A percentile compares a stretch with the other conserved stretches of the same genome.
phyloP scores from a whole-genome alignment of 768 basidiomycete genomes.

The Tricholoma hemisulphureum region DNA sequence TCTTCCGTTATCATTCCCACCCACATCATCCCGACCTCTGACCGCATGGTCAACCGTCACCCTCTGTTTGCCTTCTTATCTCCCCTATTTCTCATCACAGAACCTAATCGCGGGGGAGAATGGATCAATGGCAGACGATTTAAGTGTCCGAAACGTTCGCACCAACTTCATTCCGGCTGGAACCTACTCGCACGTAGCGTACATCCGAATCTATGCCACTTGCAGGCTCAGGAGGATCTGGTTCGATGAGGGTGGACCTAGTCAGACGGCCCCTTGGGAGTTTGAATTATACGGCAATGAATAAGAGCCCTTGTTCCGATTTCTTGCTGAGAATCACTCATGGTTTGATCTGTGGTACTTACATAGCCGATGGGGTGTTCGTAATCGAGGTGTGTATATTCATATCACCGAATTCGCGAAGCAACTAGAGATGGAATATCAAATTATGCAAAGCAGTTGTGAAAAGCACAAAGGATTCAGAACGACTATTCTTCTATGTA shows the following conservation, averaged over 20 bases:
- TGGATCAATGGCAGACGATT: constrained; percentile 18
- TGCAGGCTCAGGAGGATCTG: constrained; percentile 77
- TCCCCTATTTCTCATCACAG: constrained; percentile 60
- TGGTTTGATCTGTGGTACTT: not conserved
- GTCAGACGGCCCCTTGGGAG: constrained; percentile 67
- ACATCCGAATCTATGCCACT: constrained; percentile 73
- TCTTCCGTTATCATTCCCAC: constrained; percentile 67
- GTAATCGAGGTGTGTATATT: no score
- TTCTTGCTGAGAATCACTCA: not conserved
- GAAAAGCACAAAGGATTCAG: not conserved
- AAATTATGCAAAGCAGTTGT: no score
- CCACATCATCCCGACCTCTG: constrained; percentile 50
- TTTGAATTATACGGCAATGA: constrained; percentile 58
- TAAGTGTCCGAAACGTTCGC: constrained; percentile 13
- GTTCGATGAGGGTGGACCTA: constrained; percentile 59
- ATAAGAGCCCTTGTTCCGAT: not conserved
- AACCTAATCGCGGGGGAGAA: constrained; percentile 30
- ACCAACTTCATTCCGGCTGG: constrained; percentile 44
- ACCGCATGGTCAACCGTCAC: constrained; percentile 71
- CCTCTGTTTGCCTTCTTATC: constrained; percentile 56
- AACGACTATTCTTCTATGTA: constrained; percentile 16
- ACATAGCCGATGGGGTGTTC: not conserved
- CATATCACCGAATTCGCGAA: no score
- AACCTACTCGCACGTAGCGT: constrained; percentile 64
- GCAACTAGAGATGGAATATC: no score